Evolutionary conservation across 441 rosid genomes (phyloP), one percentile per base, ranked within the genome.

Genomic region (Jatropha multifida): DNA sequence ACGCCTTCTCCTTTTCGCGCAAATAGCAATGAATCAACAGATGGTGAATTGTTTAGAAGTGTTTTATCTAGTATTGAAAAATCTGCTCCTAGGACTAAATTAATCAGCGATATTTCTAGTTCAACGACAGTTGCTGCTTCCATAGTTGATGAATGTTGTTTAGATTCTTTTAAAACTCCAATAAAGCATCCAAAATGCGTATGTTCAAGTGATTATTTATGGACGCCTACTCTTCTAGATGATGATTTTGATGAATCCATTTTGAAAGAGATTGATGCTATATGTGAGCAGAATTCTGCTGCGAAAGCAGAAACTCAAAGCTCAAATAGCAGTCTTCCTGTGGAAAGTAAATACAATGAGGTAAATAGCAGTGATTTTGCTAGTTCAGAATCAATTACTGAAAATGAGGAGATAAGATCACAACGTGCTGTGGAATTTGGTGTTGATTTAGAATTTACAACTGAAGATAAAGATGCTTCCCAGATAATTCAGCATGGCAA

Each of bases 181-280:
- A 9, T 75, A 44, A 85, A 82, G 80, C 75, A 58, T 69, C 75
- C 76, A 2, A 85, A 77, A 46, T 74, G 71, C 74, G 81, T 76
- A 73, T 73, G 78, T 70, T 81, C 69, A 18, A 79, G 79, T 82
- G 81, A 76, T 73, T 69, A 46, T 48, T 78, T 77, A 68, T 79
- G 83, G 6, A 75, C 65, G 71, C 76, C 86, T 77, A 84, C 87
- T 81, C 74, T 89, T 78, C 84, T 89, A 68, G 98, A 90, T 68
- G 97, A 91, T 78, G 94, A 90, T 51, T 77, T 91, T 72, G 93
- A 93, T 74, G 92, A 90, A 38, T 86, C 90, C 32, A 37, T 91
- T 60, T 77, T 89, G 77, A 81, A 83, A 76, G 93, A 91, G 86
- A 92, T 94, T 60, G 98, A 93, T 73, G 87, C 85, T 52, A 81